Conservation (phyloP, 257 asterid genomes). For the Capsicum baccatum region DNA sequence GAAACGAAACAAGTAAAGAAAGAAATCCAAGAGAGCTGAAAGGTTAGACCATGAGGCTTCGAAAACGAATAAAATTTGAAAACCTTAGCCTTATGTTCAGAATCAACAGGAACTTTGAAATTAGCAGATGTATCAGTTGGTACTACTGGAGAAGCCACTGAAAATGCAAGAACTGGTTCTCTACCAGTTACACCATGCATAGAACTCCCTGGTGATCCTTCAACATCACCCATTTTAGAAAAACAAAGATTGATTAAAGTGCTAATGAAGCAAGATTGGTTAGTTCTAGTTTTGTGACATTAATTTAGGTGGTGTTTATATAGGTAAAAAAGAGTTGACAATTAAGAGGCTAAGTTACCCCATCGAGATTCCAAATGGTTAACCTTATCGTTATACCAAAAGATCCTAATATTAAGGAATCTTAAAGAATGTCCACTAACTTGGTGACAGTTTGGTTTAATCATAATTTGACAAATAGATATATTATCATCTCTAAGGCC, state of each 20-base stretch:
- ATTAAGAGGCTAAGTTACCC: not conserved
- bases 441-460: not conserved
- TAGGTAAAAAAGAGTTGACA: slow-evolving; percentile 44
- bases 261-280: not conserved
- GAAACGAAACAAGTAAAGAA: slow-evolving; percentile 43
- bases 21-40: slow-evolving; percentile 43
- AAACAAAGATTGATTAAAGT: not conserved
- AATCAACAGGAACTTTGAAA: slow-evolving; percentile 42
- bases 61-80: slow-evolving; percentile 42
- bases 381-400: slow-evolving; percentile 45
- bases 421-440: slow-evolving; percentile 17
- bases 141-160: slow-evolving; percentile 43
- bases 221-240: slow-evolving; percentile 19
- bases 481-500: too few relatives aligned
- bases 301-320: slow-evolving; percentile 25
- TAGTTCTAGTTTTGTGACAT: not conserved
- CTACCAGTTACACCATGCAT: slow-evolving; percentile 77
- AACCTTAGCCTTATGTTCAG: slow-evolving; percentile 40
- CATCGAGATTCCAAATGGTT: slow-evolving; percentile 33
- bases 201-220: slow-evolving; percentile 50
- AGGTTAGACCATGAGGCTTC: slow-evolving; percentile 43
- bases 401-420: slow-evolving; percentile 29
- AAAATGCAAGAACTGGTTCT: slow-evolving; percentile 56
- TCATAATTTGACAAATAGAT: not conserved
- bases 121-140: slow-evolving; percentile 40